Evolutionary conservation across 768 basidiomycete genomes (phyloP).

Genomic region (Gautieria morchelliformis): DNA sequence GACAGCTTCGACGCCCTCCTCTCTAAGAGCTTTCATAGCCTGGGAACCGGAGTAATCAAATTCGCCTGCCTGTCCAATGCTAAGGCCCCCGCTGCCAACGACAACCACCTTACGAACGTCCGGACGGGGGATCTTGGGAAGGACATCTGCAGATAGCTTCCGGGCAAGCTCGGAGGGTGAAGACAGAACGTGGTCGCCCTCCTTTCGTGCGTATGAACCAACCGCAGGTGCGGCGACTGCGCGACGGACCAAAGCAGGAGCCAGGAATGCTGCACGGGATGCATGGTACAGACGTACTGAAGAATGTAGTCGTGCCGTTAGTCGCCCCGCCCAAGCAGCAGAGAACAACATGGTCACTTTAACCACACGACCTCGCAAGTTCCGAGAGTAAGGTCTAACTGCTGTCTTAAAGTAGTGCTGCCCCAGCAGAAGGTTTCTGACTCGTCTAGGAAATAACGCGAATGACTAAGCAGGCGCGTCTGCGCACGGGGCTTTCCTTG

Average conservation of each 20-base stretch:
- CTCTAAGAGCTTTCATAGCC: slow-evolving; percentile 93
- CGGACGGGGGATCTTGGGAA: slow-evolving; percentile 84
- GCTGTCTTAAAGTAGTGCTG: neutral
- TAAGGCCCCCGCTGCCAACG: slow-evolving; percentile 91
- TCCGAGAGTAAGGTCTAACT: neutral
- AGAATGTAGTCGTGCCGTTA: neutral
- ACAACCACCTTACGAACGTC: slow-evolving; percentile 93
- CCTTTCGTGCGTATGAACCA: slow-evolving; percentile 54
- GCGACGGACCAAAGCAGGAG: slow-evolving; percentile 42
- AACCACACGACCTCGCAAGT: neutral
- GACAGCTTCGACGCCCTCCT: slow-evolving; percentile 89
- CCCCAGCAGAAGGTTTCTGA: neutral
- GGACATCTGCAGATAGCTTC: slow-evolving; percentile 85
- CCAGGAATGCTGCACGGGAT: slow-evolving; percentile 25
- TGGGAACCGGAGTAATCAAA: slow-evolving; percentile 99
- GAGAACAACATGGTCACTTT: neutral
- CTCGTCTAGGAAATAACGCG: neutral
- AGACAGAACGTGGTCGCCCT: slow-evolving; percentile 69
- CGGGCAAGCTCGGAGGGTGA: slow-evolving; percentile 93
- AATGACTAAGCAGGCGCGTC: neutral
- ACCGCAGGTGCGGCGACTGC: slow-evolving; percentile 72
- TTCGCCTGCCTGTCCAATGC: slow-evolving; percentile 97
- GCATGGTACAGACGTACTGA: slow-evolving; percentile 43
- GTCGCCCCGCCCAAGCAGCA: neutral
- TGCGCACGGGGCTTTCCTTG: too few relatives aligned